Evolutionary conservation across 2,329 filamentous ascomycete genomes (phyloP), one percentile per base, ranked within the genome.

Genomic region (Alternaria panax): DNA sequence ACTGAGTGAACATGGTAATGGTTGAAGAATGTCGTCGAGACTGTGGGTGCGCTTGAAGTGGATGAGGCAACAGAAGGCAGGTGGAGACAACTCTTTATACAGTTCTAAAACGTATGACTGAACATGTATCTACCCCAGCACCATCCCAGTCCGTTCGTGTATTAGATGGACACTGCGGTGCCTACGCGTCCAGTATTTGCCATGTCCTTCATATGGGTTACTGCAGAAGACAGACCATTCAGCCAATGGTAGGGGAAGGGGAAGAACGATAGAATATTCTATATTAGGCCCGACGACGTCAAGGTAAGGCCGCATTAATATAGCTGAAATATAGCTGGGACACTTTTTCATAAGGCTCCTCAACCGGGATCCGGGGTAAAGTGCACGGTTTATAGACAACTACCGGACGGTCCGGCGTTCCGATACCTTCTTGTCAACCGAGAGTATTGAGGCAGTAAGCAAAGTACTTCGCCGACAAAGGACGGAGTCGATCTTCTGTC

Each of bases 1-100:
- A 63, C 30, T 65, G 50, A 16, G 64, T 60, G 54, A 74, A 58
- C 74, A 77, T 77, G 20, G 22, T 67, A 47, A 48, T 38, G 28
- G 43, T 32, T 38, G 51, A 18, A 30, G 22, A 54, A 28, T 42
- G 51, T 54, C 36, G 51, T 54, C 36, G 52, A 59, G 47, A 56
- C 52, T 56, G 57, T 50, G 40, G 30, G 46, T 51, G 52, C 38
- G 34, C 43, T 48, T 54, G 58, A 51, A 34, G 27, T 43, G 47
- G 45, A 38, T 40, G 30, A 36, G 30, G 42, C 32, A 6, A 24
- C 27, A 11, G 25, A 25, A 34, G 30, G 24, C 22, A n/a, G 47
- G 28, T 40, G 45, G 42, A 47, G 55, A 42, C 54, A 43, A 47
- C 42, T 40, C 53, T 60, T 69, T 70, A 70, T 70, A 70, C 47